Evolutionary conservation across 768 basidiomycete species (phyloP).

Genomic region (Collybiopsis confluens): DNA sequence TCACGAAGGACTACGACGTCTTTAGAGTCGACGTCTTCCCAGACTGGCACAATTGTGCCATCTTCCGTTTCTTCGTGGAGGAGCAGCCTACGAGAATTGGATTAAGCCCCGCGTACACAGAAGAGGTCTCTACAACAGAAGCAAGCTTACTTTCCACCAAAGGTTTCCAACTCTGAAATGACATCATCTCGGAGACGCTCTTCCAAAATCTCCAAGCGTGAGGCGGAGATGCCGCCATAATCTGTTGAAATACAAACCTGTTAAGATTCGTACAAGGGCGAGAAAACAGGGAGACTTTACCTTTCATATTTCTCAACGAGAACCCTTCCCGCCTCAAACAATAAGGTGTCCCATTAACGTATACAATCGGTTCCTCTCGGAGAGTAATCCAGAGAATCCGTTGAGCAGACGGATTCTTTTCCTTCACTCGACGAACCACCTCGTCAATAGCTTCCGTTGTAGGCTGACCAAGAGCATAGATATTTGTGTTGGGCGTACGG

Average conservation of each 20-base stretch:
- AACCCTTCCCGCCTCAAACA: conserved; percentile 83
- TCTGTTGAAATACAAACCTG: conserved; percentile 46
- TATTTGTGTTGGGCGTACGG: conserved; percentile 70
- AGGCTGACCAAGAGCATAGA: conserved; percentile 94
- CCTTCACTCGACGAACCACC: conserved; percentile 64
- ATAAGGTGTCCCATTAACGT: conserved; percentile 90
- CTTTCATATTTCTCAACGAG: conserved; percentile 93
- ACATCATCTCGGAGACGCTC: conserved; percentile 89
- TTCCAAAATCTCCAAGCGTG: conserved; percentile 85
- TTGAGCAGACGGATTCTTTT: conserved; percentile 52
- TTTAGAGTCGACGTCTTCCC: conserved; percentile 79
- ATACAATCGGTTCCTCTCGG: conserved; percentile 89
- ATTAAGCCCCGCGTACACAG: not conserved
- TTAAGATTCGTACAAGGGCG: not conserved
- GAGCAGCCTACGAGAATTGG: conserved; percentile 50
- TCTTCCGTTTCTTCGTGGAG: conserved; percentile 87
- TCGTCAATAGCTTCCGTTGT: conserved; percentile 82
- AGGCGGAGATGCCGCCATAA: conserved; percentile 92
- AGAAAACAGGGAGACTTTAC: conserved; percentile 29
- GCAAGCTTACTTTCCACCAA: conserved; percentile 71
- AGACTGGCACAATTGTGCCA: conserved; percentile 87
- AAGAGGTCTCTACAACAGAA: not conserved
- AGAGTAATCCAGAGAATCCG: conserved; percentile 87
- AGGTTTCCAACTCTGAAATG: conserved; percentile 71
- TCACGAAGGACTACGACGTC: conserved; percentile 84